Base-by-base conservation (phyloP, 129 eudicot genomes). In the Chrysanthemum lavandulifolium region DNA sequence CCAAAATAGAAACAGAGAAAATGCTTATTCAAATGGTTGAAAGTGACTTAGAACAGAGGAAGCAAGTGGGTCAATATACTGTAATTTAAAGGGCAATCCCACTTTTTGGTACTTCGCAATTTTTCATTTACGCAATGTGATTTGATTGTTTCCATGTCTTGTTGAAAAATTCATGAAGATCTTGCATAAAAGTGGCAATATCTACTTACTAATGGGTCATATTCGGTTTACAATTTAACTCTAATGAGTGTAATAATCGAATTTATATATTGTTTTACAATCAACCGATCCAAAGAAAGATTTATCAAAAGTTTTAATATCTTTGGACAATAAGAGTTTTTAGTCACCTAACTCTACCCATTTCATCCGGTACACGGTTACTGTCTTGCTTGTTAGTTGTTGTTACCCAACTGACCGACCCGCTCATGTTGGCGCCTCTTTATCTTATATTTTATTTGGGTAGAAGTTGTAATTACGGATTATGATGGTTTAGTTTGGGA, bases 11-110 rank as follows among this genome's bases (percentile, higher is more conserved):
- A 81, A 95, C 99, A 10, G 99, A 95, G 87, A 95, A 90, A 76
- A 95, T 95, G 99, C 97, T 95, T 73, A 95, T 95, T 67, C 94
- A 95, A 79, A 95, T 95, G 99, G 99, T 95, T 75, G 99, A 95
- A 83, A 83, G 89, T 76, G 99, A 90, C 77, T 72, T 95, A 85
- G 96, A 86, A 50, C 84, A 75, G 66, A 95, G 97, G 88, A 95
- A 82, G 82, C 78, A 88, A 67, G 80, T 52, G 19, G 91, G 91
- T 76, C 77, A 71, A 57, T 90, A 88, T 75, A 75, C 80, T 76
- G 68, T 82, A 86, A 18, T 95, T 95, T 79, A 86, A 75, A 76
- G 99, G 99, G 25, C 97, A 90, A 78, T 88, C 99, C 53, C 97
- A 95, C 81, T 95, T 95, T 83, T 95, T 95, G 99, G 99, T 95